Base-by-base conservation (phyloP, 192 early-diverging fungal species). In the Rhizoclosmatium sp. region DNA sequence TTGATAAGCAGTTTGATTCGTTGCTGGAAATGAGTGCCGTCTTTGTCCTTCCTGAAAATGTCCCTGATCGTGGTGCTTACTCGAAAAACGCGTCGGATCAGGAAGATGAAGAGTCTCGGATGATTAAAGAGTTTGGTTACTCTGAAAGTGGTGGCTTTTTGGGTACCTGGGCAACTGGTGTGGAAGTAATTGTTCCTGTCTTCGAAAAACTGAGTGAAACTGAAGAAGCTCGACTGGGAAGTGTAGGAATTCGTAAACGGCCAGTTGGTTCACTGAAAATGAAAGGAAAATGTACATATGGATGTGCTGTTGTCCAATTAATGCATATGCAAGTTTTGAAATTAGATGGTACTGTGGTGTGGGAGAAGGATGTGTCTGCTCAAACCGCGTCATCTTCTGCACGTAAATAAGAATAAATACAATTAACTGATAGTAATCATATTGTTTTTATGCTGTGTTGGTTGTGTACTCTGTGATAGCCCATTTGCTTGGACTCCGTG, bases 291-390 rank as follows among this genome's bases (percentile, higher is more conserved):
- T 89, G 88, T 71, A 79, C 73, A 21, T 71, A 80, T 68, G 88
- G 88, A 12, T 89, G 88, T 71, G 88, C 88, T 2, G 69, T 65
- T n/a, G 88, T 87, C 39, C 69, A 81, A 54, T 66, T 89, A 67
- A 59, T 70, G 56, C 79, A 79, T 65, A 80, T 87, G 48, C 68
- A 56, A 54, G 66, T 89, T n/a, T 21, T 64, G n/a, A 85, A 80
- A 54, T 44, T 76, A 21, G 84, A 85, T 73, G 80, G 80, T 4
- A 76, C 79, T n/a, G 62, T 82, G 4, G 76, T 88, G 39, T 89
- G 88, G 88, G 75, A 82, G 59, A 85, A 85, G 85, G 82, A 75
- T 79, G 54, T 62, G 16, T 49, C 31, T 16, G 62, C n/a, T 16
- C 7, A 4, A n/a, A 64, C 72, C 5, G 19, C 61, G n/a, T 7